Evolutionary conservation across 1,139 yeast species (phyloP).

Genomic region (Sugiyamaella sp.): DNA sequence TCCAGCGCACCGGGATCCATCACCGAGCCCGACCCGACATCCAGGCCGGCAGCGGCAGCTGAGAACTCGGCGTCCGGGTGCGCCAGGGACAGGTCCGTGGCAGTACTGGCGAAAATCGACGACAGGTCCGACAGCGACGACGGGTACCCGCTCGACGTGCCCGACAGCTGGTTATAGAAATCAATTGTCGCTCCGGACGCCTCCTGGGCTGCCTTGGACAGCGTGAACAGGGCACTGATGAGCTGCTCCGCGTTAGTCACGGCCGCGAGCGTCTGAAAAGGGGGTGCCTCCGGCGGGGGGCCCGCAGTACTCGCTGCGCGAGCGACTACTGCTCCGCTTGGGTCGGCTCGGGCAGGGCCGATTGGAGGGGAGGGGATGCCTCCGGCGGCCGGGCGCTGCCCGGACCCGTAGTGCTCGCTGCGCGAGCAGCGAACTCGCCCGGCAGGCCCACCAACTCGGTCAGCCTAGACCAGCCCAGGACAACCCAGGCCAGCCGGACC

Average conservation of each 20-base stretch:
- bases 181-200: constrained; percentile 78
- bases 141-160: constrained; percentile 13
- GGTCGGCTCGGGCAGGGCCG: no score
- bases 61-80: constrained; percentile 32
- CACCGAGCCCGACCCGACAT: constrained; percentile 24
- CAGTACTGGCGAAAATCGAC: constrained; percentile 19
- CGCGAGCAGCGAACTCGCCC: no score
- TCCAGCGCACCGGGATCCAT: constrained; percentile 14
- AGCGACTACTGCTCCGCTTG: no score
- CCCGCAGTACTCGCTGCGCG: not conserved
- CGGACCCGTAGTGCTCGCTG: no score
- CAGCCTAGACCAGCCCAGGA: no score
- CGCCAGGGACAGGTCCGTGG: constrained; percentile 17
- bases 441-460: no score
- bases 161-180: constrained; percentile 55
- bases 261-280: not conserved
- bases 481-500: no score
- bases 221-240: constrained; percentile 75
- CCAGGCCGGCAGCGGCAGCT: constrained; percentile 33
- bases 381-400: no score
- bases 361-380: no score
- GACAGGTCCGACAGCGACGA: constrained; percentile 10
- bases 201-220: constrained; percentile 78
- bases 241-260: constrained; percentile 43
- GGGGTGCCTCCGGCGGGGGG: not conserved